A percentile compares a stretch with the other conserved stretches of the same genome.
Evolutionary conservation across 306 rosid species (phyloP).

Genomic region (Dalbergia oliveri): DNA sequence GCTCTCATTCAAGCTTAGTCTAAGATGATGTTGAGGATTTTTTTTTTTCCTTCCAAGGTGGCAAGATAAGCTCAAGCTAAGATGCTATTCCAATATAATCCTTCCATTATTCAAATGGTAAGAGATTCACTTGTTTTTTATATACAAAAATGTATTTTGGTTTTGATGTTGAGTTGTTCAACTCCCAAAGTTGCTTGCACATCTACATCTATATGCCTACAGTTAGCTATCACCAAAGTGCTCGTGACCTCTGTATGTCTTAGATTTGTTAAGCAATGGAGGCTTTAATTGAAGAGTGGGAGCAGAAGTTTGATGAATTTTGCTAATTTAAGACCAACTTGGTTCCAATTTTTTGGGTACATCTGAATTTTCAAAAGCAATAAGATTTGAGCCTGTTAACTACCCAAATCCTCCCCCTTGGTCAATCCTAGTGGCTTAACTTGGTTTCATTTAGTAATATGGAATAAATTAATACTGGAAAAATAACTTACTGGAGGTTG

Average conservation of each 20-base stretch:
- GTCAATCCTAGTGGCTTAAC: too few species aligned
- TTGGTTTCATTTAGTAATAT: background rate
- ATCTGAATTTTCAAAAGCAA: too few species aligned
- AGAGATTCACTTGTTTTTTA: background rate
- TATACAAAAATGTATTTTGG: background rate
- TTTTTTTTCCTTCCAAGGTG: background rate
- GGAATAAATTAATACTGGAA: background rate
- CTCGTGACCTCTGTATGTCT: background rate
- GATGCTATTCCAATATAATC: background rate
- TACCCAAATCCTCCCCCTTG: too few species aligned
- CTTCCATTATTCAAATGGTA: background rate
- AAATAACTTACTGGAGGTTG: slow-evolving; percentile 7
- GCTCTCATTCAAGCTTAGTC: background rate
- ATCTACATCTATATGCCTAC: background rate
- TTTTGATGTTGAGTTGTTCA: background rate
- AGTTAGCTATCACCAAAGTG: background rate
- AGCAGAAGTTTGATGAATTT: too few species aligned
- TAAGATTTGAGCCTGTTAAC: too few species aligned
- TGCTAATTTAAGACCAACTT: too few species aligned
- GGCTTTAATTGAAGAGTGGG: background rate
- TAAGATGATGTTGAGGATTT: too few species aligned
- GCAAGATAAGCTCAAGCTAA: background rate
- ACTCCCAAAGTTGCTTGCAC: background rate
- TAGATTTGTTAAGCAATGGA: background rate
- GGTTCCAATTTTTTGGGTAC: background rate